These are phyloP conservation scores for Colletotrichum lupini DNA, from an alignment of 2,329 filamentous ascomycete species.

Conservation along the genomic window DNA sequence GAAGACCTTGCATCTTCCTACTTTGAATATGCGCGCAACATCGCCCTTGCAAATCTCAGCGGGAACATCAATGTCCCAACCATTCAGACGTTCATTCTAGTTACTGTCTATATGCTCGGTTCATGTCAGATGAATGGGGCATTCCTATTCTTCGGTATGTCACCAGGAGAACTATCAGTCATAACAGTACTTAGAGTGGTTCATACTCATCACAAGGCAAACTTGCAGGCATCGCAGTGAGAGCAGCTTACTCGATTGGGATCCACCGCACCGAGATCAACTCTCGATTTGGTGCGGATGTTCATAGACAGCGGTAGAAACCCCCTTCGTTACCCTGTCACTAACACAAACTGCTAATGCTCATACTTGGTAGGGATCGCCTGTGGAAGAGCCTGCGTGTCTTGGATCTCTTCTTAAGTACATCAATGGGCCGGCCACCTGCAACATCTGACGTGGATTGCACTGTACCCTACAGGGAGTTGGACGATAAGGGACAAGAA, in stretches of 20 bases:
- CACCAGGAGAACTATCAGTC: too few species aligned
- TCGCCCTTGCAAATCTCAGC: conserved; percentile 56
- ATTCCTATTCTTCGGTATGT: conserved; percentile 60
- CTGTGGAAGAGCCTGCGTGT: conserved; percentile 66
- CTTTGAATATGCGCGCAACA: conserved; percentile 61
- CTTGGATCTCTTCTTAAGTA: conserved; percentile 63
- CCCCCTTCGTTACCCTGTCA: too few species aligned
- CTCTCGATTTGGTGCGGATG: conserved; percentile 57
- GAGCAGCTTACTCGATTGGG: conserved; percentile 64
- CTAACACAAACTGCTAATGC: background rate
- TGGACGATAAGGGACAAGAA: conserved; percentile 49
- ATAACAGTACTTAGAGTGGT: background rate
- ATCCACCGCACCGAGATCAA: conserved; percentile 66
- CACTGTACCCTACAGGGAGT: conserved; percentile 58
- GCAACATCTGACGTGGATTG: conserved; percentile 65
- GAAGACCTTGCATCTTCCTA: conserved; percentile 55
- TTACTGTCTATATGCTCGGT: conserved; percentile 65
- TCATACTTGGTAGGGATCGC: conserved; percentile 47
- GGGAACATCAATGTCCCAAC: conserved; percentile 60
- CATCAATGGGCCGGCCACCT: conserved; percentile 65
- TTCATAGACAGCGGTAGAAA: conserved; percentile 50
- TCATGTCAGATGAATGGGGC: conserved; percentile 66
- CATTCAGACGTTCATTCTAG: conserved; percentile 61
- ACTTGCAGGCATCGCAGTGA: conserved; percentile 55
- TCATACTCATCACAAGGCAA: background rate